Evolutionary conservation across 805 yeast species (phyloP).

Genomic region (Yarrowia sp.): DNA sequence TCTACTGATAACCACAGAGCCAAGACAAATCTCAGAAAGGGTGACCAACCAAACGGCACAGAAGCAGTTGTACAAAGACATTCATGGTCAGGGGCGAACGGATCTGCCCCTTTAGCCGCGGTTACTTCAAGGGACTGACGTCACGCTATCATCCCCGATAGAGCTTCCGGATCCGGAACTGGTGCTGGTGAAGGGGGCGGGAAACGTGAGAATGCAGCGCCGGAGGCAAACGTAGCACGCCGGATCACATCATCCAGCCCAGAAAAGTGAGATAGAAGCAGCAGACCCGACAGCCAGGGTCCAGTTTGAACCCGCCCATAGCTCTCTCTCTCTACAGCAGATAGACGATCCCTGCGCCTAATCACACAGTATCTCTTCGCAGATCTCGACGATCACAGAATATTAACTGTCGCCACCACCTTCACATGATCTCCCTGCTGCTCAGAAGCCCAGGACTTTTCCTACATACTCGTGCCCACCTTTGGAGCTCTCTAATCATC

Average conservation of each 20-base stretch:
- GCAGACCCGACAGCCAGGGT: not conserved
- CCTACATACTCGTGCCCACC: conserved; percentile 8
- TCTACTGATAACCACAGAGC: not conserved
- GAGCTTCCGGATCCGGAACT: conserved; percentile 17
- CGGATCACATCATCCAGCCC: conserved; percentile 5
- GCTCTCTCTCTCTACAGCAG: no score
- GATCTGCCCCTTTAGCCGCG: no score
- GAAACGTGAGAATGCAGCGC: conserved; percentile 19
- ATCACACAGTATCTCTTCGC: not conserved
- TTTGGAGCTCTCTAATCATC: not conserved
- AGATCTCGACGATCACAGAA: conserved; percentile 9
- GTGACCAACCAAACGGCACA: no score
- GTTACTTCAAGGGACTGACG: not conserved
- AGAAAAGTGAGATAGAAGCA: conserved; percentile 5
- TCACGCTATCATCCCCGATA: not conserved
- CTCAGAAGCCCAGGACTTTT: not conserved
- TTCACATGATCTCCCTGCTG: not conserved
- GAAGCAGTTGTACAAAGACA: no score
- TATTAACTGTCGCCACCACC: no score
- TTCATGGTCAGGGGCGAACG: not conserved
- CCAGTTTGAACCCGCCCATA: no score
- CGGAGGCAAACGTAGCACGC: conserved; percentile 10
- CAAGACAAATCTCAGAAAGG: no score
- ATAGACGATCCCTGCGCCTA: not conserved
- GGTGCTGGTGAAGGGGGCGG: conserved; percentile 5